A percentile compares a stretch with the other conserved stretches of the same genome.
These are phyloP conservation scores for Nicotiana rustica DNA, from an alignment of 305 asterid species.

Conservation along the genomic window DNA sequence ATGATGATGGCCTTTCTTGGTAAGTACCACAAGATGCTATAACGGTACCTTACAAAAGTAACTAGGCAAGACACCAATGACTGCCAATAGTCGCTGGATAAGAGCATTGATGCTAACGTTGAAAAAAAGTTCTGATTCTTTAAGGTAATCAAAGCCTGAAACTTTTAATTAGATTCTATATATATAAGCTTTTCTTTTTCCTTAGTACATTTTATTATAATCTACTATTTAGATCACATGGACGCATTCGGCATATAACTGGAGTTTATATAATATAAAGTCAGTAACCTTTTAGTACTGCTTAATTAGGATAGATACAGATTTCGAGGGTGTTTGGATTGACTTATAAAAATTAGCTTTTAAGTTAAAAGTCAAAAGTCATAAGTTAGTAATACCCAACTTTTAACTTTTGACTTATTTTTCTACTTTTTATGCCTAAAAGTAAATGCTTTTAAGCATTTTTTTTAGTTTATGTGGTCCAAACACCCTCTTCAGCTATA, in stretches of 20 bases:
- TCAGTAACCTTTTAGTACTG: not conserved
- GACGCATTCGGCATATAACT: not conserved
- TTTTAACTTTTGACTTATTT: no score
- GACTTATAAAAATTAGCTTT: no score
- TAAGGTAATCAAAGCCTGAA: slow-evolving; percentile 30
- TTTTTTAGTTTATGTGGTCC: no score
- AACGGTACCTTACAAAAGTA: slow-evolving; percentile 33
- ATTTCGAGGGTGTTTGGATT: not conserved
- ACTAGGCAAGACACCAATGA: not conserved
- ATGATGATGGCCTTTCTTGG: slow-evolving; percentile 29
- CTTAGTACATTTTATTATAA: not conserved
- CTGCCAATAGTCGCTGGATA: slow-evolving; percentile 17
- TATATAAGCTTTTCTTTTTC: not conserved
- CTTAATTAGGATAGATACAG: not conserved
- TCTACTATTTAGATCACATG: not conserved
- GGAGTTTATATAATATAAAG: not conserved
- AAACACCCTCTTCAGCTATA: no score
- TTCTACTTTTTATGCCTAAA: no score
- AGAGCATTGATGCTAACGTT: slow-evolving; percentile 33
- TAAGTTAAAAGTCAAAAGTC: no score
- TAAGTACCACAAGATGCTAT: slow-evolving; percentile 28
- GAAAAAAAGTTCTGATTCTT: slow-evolving; percentile 29
- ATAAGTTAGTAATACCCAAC: no score
- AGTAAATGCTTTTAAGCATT: no score
- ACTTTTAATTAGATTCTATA: not conserved